Base-by-base conservation (phyloP, 805 yeast species). In the Starmerella asiatica region DNA sequence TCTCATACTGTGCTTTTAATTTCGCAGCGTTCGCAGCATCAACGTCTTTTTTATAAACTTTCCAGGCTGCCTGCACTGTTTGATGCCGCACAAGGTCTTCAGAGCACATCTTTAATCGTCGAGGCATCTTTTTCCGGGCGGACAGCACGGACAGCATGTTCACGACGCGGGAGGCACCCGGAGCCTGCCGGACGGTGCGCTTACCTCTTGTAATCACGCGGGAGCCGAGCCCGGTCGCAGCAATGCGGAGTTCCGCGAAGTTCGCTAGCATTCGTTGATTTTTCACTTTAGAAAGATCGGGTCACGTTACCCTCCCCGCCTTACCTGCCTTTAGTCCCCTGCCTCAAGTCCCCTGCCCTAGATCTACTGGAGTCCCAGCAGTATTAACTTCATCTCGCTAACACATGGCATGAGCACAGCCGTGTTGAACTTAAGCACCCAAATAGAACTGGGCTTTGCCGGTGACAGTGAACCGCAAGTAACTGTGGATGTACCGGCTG, bases 61-160 rank as follows among this genome's bases (percentile, higher is more conserved):
- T 62, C 95, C 96, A 91, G 6, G 95, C 95, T 40, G 72, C 75
- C 50, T 73, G 74, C 40, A 91, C 78, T 9, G 85, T 74, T 48
- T 75, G 72, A 57, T 88, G 97, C 54, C 91, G 81, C 46, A 88
- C 68, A 41, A 77, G 67, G 56, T 91, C 97, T 58, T 86, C 96
- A 20, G 70, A 65, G 49, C 77, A 70, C 26, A 85, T 64, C 53
- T 77, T 82, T 47, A 91, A 60, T 51, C 83, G 64, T 50, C 76
- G 73, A 34, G 98, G 98, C 60, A 78, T 86, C 60, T 85, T 88
- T 64, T 85, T 76, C 42, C 79, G 71, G 6, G 93, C 95, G 11
- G 91, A 75, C 50, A 86, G 59, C 18, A 88, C 94, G 30, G 93
- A 78, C 46, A 88, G 69, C 62, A 76, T 79, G 36, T 65, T 64